A percentile compares a stretch with the other conserved stretches of the same genome.
phyloP scores from a whole-genome alignment of 225 moss, liverwort and hornwort species.

The Physcomitrellopsis africana region DNA sequence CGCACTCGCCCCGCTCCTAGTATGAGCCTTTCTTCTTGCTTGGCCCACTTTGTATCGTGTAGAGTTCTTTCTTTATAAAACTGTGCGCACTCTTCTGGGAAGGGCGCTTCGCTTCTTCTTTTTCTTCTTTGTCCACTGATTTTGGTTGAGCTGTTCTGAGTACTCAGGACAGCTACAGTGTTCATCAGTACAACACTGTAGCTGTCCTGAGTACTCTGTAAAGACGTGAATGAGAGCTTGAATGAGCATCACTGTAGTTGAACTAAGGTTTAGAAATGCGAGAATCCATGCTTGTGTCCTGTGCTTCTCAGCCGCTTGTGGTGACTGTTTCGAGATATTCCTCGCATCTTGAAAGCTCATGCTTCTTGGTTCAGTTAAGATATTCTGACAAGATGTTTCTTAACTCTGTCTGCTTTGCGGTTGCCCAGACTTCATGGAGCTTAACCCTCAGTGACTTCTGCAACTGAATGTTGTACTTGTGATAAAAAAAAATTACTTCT shows the following conservation, averaged over 20 bases:
- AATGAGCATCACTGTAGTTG: conserved; percentile 39
- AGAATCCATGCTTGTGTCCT: conserved; percentile 35
- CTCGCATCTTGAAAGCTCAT: conserved; percentile 23
- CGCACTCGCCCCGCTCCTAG: conserved; percentile 52
- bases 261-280: conserved; percentile 45
- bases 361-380: conserved; percentile 1
- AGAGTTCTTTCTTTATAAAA: conserved; percentile 61
- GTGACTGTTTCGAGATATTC: not conserved
- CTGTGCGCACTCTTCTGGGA: conserved; percentile 52
- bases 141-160: conserved; percentile 22
- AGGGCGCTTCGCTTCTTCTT: conserved; percentile 36
- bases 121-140: conserved; percentile 19
- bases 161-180: no score
- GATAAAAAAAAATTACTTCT: no score
- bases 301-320: not conserved
- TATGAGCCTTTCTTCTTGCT: conserved; percentile 50
- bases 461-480: no score
- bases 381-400: not conserved
- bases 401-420: not conserved
- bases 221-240: conserved; percentile 29
- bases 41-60: conserved; percentile 63
- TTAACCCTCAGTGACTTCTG: no score
- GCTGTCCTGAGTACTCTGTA: conserved; percentile 30
- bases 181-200: conserved; percentile 30
- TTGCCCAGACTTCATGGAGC: no score